phyloP scores from a whole-genome alignment of 1,284 basidiomycete genomes.

The Mycena sp. region DNA sequence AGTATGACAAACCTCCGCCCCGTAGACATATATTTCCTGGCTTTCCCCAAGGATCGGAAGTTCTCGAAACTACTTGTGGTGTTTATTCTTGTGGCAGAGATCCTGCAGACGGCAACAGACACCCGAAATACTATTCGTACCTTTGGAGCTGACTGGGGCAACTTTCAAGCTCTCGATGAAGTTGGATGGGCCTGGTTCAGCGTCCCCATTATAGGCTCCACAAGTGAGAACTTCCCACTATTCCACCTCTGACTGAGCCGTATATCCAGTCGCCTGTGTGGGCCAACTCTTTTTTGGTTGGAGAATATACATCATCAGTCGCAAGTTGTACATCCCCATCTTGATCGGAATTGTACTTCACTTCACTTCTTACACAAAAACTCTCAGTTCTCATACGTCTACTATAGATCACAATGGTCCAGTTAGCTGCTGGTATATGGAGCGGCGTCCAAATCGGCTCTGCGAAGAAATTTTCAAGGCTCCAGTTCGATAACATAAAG shows the following conservation, averaged over 20 bases:
- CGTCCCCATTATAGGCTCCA: slow-evolving; percentile 20
- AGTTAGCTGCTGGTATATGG: neutral
- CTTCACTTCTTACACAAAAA: neutral
- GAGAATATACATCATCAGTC: slow-evolving; percentile 3
- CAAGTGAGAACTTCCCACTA: slow-evolving; percentile 7
- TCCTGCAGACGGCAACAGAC: slow-evolving; percentile 19
- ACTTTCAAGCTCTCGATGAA: slow-evolving; percentile 1
- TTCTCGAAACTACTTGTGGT: slow-evolving; percentile 13
- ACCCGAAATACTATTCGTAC: slow-evolving; percentile 9
- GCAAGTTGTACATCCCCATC: neutral
- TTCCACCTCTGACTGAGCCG: no score
- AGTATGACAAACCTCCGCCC: neutral
- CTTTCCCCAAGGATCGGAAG: slow-evolving; percentile 14
- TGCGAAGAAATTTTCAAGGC: neutral
- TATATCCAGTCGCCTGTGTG: neutral
- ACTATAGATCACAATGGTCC: neutral
- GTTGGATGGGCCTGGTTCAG: slow-evolving; percentile 24
- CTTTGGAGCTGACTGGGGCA: slow-evolving; percentile 20
- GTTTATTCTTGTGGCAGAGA: slow-evolving; percentile 12
- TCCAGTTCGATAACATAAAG: neutral
- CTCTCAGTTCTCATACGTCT: neutral
- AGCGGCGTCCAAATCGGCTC: neutral
- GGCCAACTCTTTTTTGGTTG: slow-evolving; percentile 5
- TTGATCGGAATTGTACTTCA: neutral
- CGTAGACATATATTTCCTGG: slow-evolving; percentile 21